These are phyloP conservation scores for Xylaria sp. DNA, from an alignment of 495 filamentous ascomycete species.

Conservation along the genomic window DNA sequence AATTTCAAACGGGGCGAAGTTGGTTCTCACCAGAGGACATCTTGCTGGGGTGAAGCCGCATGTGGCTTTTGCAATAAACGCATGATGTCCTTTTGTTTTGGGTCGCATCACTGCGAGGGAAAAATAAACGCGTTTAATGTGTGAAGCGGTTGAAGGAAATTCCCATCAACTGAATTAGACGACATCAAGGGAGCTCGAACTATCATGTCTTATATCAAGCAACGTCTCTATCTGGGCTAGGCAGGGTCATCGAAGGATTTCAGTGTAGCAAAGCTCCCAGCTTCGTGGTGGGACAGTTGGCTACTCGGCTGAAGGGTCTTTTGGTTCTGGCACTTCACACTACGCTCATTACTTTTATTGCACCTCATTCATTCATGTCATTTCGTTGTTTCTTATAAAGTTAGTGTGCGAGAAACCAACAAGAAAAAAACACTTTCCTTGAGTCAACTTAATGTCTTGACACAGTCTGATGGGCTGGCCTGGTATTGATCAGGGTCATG, in stretches of 20 bases:
- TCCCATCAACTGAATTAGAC: too few relatives aligned
- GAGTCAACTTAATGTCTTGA: neutral
- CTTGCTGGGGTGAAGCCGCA: neutral
- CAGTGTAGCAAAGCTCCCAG: neutral
- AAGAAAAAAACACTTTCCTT: neutral
- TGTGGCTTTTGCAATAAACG: neutral
- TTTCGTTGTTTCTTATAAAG: neutral
- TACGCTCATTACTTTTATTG: neutral
- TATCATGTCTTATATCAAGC: neutral
- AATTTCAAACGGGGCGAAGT: neutral
- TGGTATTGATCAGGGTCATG: too few relatives aligned
- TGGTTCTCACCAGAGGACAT: neutral
- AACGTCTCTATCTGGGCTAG: neutral
- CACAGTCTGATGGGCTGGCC: too few relatives aligned
- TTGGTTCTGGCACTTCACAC: neutral
- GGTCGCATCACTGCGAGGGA: neutral
- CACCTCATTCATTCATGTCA: neutral
- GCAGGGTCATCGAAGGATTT: neutral
- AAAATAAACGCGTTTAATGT: too few relatives aligned
- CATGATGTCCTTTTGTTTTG: neutral
- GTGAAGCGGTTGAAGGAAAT: too few relatives aligned
- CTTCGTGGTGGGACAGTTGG: neutral
- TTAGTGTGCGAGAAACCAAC: neutral
- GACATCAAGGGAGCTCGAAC: neutral
- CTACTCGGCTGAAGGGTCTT: neutral